A percentile compares a stretch with the other conserved stretches of the same genome.
Conservation (phyloP, 768 basidiomycete genomes). For the Crucibulum laeve region DNA sequence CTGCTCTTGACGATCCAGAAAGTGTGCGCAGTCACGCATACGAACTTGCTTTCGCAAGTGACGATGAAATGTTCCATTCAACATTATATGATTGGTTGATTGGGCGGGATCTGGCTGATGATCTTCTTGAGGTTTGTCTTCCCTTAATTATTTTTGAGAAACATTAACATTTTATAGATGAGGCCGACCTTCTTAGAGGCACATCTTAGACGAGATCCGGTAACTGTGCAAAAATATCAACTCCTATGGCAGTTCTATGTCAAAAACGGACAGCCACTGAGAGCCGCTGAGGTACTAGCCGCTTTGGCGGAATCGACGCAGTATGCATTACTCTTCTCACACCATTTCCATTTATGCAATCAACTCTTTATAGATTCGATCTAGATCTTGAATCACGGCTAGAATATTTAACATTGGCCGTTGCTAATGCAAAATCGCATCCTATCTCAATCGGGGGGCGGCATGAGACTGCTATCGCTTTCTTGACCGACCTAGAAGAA, state of each 20-base stretch:
- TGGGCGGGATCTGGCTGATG: slow-evolving; percentile 72
- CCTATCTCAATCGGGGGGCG: slow-evolving; percentile 71
- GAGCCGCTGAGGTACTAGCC: slow-evolving; percentile 84
- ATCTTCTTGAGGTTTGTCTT: slow-evolving; percentile 75
- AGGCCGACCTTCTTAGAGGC: slow-evolving; percentile 85
- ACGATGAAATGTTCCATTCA: slow-evolving; percentile 93
- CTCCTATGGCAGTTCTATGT: slow-evolving; percentile 97
- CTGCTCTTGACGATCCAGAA: slow-evolving; percentile 53
- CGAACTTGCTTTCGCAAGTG: slow-evolving; percentile 75
- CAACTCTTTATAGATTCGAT: slow-evolving; percentile 44
- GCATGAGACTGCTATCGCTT: slow-evolving; percentile 89
- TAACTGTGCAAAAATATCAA: slow-evolving; percentile 78
- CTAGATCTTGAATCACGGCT: slow-evolving; percentile 69
- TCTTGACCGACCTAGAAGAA: slow-evolving; percentile 93
- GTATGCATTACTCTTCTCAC: slow-evolving; percentile 36
- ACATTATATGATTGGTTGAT: slow-evolving; percentile 95
- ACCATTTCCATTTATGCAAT: neutral
- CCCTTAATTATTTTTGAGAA: slow-evolving; percentile 5
- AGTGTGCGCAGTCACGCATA: slow-evolving; percentile 81
- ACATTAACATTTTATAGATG: slow-evolving; percentile 45
- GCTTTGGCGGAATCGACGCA: slow-evolving; percentile 79
- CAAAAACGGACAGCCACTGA: slow-evolving; percentile 80
- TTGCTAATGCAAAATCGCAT: slow-evolving; percentile 95
- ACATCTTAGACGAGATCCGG: slow-evolving; percentile 79
- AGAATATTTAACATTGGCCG: slow-evolving; percentile 90